Evolutionary conservation across 495 filamentous ascomycete genomes (phyloP).

Genomic region (Poronia punctata): DNA sequence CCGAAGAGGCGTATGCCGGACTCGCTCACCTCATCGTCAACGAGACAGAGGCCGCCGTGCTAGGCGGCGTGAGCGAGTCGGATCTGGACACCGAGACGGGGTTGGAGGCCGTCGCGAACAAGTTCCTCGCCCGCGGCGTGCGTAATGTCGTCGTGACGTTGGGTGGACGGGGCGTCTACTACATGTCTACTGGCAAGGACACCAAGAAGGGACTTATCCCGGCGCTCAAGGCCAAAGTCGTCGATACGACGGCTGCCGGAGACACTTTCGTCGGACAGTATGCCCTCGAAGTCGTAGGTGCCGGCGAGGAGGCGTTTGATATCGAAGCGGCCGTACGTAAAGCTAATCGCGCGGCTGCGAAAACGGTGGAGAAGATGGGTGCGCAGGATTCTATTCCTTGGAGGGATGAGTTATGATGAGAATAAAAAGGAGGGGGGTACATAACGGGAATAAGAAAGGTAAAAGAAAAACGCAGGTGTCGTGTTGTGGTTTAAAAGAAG

Average conservation of each 20-base stretch:
- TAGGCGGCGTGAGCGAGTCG: conserved; percentile 47
- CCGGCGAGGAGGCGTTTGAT: conserved; percentile 24
- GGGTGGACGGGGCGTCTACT: conserved; percentile 68
- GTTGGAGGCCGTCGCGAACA: conserved; percentile 38
- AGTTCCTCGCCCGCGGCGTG: conserved; percentile 62
- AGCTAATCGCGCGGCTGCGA: conserved; percentile 68
- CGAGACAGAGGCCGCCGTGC: conserved; percentile 77
- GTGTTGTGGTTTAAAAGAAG: too few species aligned
- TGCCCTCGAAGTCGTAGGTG: conserved; percentile 54
- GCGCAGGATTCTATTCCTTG: conserved; percentile 89
- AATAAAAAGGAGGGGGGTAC: too few species aligned
- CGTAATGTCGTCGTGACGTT: conserved; percentile 75
- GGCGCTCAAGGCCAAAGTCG: conserved; percentile 59
- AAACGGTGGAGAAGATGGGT: conserved; percentile 67
- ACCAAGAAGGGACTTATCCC: conserved; percentile 36
- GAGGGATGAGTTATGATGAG: conserved; percentile 61
- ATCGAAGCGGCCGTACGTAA: conserved; percentile 55
- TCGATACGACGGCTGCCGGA: conserved; percentile 91
- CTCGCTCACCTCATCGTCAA: conserved; percentile 83
- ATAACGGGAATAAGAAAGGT: too few species aligned
- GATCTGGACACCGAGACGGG: conserved; percentile 42
- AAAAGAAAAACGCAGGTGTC: too few species aligned
- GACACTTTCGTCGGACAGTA: conserved; percentile 93
- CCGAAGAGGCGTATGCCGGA: conserved; percentile 55
- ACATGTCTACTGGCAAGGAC: conserved; percentile 33